Percentiles rank a stretch among this genome's conserved stretches.
phyloP scores from a whole-genome alignment of 371 early-diverging fungal species.

The Mortierella sp. region DNA sequence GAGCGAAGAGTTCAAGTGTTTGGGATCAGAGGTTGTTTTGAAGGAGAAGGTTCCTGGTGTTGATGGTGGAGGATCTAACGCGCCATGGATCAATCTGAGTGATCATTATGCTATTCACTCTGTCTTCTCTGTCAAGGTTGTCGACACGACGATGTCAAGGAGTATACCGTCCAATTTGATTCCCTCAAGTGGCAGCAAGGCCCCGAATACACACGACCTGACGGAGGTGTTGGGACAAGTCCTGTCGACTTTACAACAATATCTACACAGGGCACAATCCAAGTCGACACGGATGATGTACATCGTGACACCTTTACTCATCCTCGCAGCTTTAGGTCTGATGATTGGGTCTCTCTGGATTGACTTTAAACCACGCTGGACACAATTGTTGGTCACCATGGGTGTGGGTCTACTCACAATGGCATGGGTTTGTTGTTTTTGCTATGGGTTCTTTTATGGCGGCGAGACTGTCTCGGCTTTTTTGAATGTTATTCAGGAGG shows the following conservation, averaged over 20 bases:
- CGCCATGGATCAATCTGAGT: constrained; percentile 59
- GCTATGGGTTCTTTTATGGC: constrained; percentile 49
- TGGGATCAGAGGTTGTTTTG: constrained; percentile 61
- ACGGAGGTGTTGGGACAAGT: constrained; percentile 21
- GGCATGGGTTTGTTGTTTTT: constrained; percentile 26
- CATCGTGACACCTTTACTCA: constrained; percentile 1
- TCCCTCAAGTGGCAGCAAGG: not conserved
- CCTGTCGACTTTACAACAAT: constrained; percentile 13
- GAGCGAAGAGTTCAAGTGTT: constrained; percentile 61
- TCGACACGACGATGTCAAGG: not conserved
- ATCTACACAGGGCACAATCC: not conserved
- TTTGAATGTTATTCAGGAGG: constrained; percentile 39
- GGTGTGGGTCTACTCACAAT: not conserved
- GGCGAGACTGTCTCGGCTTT: constrained; percentile 41
- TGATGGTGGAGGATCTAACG: not conserved
- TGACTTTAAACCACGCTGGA: not conserved
- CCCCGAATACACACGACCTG: not conserved
- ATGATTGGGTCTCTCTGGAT: constrained; percentile 18
- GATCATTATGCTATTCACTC: constrained; percentile 75
- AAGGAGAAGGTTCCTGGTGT: constrained; percentile 59
- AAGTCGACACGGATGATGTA: not conserved
- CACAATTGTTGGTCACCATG: not conserved
- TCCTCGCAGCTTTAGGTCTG: constrained; percentile 12
- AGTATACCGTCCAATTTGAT: not conserved
- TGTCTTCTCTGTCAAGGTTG: constrained; percentile 46